phyloP scores from a whole-genome alignment of 1,284 basidiomycete species.

The Hymenochaete sp. region DNA sequence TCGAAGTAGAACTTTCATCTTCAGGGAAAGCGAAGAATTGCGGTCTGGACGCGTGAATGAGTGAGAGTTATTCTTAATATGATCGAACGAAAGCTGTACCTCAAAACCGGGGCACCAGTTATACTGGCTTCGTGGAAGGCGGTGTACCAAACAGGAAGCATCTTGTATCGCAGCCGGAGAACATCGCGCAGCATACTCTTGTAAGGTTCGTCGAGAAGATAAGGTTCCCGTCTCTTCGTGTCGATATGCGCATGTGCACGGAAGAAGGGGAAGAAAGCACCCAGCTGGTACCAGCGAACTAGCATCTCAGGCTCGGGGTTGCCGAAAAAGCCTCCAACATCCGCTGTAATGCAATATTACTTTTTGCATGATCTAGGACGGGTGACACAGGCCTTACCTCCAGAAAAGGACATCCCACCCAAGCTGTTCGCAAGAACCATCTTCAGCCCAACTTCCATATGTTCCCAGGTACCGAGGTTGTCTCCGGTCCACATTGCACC shows the following conservation, averaged over 20 bases:
- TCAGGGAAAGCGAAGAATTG: constrained; percentile 92
- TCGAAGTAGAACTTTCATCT: constrained; percentile 74
- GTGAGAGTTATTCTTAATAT: not conserved
- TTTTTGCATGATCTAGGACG: not conserved
- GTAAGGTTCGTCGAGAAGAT: constrained; percentile 84
- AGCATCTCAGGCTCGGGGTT: constrained; percentile 94
- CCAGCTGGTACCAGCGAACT: constrained; percentile 95
- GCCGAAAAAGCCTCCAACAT: constrained; percentile 98
- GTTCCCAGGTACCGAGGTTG: constrained; percentile 96
- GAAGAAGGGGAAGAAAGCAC: constrained; percentile 95
- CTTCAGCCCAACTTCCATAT: constrained; percentile 88
- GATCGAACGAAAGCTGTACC: constrained; percentile 37
- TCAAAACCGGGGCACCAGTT: constrained; percentile 71
- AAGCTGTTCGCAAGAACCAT: constrained; percentile 91
- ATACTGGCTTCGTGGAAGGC: constrained; percentile 84
- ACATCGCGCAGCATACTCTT: constrained; percentile 74
- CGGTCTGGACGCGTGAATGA: constrained; percentile 45
- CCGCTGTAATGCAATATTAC: constrained; percentile 46
- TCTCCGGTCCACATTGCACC: constrained; percentile 99
- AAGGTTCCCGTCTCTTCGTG: constrained; percentile 95
- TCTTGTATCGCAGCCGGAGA: constrained; percentile 77
- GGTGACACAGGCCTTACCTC: constrained; percentile 50
- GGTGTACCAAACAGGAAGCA: constrained; percentile 95
- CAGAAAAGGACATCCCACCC: constrained; percentile 90
- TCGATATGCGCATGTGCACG: constrained; percentile 97